phyloP scores from a whole-genome alignment of 495 filamentous ascomycete species.

The Penicillium daleae region DNA sequence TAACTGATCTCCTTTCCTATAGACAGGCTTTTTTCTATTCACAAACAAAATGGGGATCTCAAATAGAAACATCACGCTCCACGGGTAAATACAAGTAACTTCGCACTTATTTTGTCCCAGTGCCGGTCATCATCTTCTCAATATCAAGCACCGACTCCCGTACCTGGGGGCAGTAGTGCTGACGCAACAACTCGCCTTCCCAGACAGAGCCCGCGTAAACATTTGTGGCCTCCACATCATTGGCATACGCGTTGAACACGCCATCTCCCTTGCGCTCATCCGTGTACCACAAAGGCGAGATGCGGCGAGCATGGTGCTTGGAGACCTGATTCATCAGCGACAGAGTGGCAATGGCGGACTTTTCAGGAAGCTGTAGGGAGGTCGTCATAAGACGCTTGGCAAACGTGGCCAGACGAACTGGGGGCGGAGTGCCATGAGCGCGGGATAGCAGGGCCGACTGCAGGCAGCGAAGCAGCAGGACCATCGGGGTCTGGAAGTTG shows the following conservation, averaged over 20 bases:
- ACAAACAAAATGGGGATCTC: not conserved
- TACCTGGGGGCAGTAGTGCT: constrained; percentile 87
- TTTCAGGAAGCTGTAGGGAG: constrained; percentile 86
- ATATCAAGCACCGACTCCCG: constrained; percentile 72
- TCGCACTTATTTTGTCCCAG: constrained; percentile 29
- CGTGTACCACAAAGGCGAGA: constrained; percentile 76
- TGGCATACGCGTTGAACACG: constrained; percentile 57
- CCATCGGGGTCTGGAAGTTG: constrained; percentile 90
- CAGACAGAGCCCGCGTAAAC: constrained; percentile 88
- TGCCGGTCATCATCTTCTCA: constrained; percentile 60
- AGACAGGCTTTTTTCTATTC: constrained; percentile 1
- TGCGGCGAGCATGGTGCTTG: constrained; percentile 69
- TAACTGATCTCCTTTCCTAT: no score
- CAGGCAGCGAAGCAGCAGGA: constrained; percentile 84
- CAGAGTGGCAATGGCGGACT: constrained; percentile 76
- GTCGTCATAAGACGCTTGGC: constrained; percentile 85
- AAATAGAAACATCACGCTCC: constrained; percentile 3
- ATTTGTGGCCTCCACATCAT: constrained; percentile 76
- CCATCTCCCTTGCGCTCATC: constrained; percentile 91
- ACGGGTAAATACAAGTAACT: constrained; percentile 15
- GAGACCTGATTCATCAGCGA: constrained; percentile 74
- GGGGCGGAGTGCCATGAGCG: constrained; percentile 62
- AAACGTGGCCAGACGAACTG: constrained; percentile 84
- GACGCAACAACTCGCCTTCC: constrained; percentile 85
- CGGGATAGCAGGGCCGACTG: constrained; percentile 66